Conservation (phyloP, 306 rosid species). For the Vicia sativa region DNA sequence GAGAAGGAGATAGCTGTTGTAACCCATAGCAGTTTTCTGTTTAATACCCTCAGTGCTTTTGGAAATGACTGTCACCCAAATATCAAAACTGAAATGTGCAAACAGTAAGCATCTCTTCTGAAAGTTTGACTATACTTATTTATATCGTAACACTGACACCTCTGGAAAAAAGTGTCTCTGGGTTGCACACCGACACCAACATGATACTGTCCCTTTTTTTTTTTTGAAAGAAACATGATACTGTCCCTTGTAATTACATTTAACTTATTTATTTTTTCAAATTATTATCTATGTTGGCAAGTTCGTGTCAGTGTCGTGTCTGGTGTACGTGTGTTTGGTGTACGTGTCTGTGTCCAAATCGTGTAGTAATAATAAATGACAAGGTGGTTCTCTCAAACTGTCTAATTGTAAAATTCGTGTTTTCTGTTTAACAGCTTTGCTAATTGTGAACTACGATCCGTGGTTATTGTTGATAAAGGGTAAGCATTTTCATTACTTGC, state of each 20-base stretch:
- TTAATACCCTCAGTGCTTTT: slow-evolving; percentile 60
- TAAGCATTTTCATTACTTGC: slow-evolving; percentile 39
- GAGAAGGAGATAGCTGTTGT: slow-evolving; percentile 85
- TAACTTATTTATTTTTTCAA: too few relatives aligned
- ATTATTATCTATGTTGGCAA: too few relatives aligned
- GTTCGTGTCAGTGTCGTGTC: too few relatives aligned
- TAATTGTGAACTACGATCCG: slow-evolving; percentile 81
- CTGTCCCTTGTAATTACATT: too few relatives aligned
- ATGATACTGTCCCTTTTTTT: too few relatives aligned
- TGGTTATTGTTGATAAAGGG: slow-evolving; percentile 71
- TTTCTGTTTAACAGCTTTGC: slow-evolving; percentile 63
- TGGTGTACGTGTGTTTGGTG: too few relatives aligned
- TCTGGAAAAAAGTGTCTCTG: too few relatives aligned
- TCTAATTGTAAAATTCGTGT: slow-evolving; percentile 16
- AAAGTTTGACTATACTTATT: neutral
- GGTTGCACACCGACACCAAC: too few relatives aligned
- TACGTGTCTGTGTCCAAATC: too few relatives aligned
- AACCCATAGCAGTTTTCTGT: slow-evolving; percentile 74
- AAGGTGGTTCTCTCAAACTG: slow-evolving; percentile 4
- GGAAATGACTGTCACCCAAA: slow-evolving; percentile 78
- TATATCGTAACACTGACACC: neutral
- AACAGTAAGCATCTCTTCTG: slow-evolving; percentile 50
- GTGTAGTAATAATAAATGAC: neutral
- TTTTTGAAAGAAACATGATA: too few relatives aligned
- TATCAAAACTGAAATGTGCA: slow-evolving; percentile 64